phyloP scores from a whole-genome alignment of 2,329 filamentous ascomycete genomes.

The Aspergillus tubingensis region DNA sequence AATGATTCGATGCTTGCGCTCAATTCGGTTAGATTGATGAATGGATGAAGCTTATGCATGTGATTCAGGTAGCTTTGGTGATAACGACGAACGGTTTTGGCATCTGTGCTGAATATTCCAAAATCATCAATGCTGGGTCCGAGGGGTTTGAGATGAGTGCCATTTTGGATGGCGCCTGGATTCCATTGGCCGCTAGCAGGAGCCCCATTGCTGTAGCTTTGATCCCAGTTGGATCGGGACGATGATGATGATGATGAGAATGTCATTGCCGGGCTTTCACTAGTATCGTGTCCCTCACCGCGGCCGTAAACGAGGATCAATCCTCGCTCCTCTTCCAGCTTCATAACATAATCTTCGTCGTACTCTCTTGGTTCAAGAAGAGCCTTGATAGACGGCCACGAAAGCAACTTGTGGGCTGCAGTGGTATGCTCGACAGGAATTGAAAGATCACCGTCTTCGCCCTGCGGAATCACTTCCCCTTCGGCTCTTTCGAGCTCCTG shows the following conservation, averaged over 20 bases:
- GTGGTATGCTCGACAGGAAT: conserved; percentile 88
- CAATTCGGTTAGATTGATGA: conserved; percentile 59
- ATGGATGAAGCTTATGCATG: conserved; percentile 66
- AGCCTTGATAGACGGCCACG: conserved; percentile 67
- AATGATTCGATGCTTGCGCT: conserved; percentile 55
- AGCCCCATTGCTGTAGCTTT: conserved; percentile 38
- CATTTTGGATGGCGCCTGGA: conserved; percentile 36
- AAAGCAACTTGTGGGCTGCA: conserved; percentile 77
- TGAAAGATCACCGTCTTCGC: conserved; percentile 60
- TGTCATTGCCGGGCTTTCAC: conserved; percentile 48
- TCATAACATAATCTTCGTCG: conserved; percentile 72
- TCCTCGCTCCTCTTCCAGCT: conserved; percentile 72
- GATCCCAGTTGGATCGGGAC: conserved; percentile 27
- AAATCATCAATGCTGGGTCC: conserved; percentile 52
- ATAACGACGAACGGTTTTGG: conserved; percentile 52
- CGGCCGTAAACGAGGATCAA: conserved; percentile 74
- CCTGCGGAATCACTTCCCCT: conserved; percentile 15
- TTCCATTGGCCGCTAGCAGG: conserved; percentile 56
- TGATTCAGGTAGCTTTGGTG: conserved; percentile 59
- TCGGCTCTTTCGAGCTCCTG: conserved; percentile 9
- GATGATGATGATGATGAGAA: conserved; percentile 12
- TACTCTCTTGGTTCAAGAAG: conserved; percentile 61
- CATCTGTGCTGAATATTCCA: conserved; percentile 57
- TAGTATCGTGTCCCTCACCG: conserved; percentile 70
- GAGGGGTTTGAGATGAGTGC: conserved; percentile 32